Base-by-base conservation (phyloP, 2,329 filamentous ascomycete species). In the Rhexocercosporidium sp. region DNA sequence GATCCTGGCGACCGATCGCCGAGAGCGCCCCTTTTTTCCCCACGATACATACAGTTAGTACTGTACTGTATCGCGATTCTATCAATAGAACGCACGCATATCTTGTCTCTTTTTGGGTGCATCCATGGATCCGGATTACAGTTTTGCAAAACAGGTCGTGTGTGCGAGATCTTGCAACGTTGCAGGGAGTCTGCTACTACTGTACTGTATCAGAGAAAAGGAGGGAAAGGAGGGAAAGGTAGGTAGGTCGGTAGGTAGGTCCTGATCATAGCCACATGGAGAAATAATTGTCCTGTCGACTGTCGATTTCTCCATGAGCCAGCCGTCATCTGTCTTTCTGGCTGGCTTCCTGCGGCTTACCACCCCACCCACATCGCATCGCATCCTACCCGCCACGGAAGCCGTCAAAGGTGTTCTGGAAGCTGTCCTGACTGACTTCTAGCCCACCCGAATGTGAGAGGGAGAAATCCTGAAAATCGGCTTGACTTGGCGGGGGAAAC, bases 1-100 rank as follows among this genome's bases (percentile, higher is more conserved):
- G 53, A 56, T 18, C 31, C 54, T 25, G 6, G 54, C 34, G 14
- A 57, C 53, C 27, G 54, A 57, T 57, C 54, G 20, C 54, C 54
- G 54, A 27, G 31, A 57, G 25, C 20, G 54, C 20, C 34, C 34
- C 16, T 31, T 57, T 41, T 25, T n/a, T n/a, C n/a, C n/a, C n/a
- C n/a, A n/a, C n/a, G n/a, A n/a, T n/a, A n/a, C n/a, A n/a, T n/a
- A n/a, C n/a, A n/a, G n/a, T n/a, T 9, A 7, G 34, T 11, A 37
- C 4, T 11, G 34, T 37, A 37, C 34, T 14, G 31, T 16, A 57
- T 20, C 31, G 14, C 3, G 34, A 39, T 27, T 57, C 54, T 41
- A 57, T 57, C n/a, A 57, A 57, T 57, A 57, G 54, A 29, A 56
- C 16, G 3, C 20, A 57, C 22, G 22, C 31, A 20, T 22, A 20